These are phyloP conservation scores for Auricularia auricula-judae DNA, from an alignment of 768 basidiomycete genomes.

Conservation along the genomic window DNA sequence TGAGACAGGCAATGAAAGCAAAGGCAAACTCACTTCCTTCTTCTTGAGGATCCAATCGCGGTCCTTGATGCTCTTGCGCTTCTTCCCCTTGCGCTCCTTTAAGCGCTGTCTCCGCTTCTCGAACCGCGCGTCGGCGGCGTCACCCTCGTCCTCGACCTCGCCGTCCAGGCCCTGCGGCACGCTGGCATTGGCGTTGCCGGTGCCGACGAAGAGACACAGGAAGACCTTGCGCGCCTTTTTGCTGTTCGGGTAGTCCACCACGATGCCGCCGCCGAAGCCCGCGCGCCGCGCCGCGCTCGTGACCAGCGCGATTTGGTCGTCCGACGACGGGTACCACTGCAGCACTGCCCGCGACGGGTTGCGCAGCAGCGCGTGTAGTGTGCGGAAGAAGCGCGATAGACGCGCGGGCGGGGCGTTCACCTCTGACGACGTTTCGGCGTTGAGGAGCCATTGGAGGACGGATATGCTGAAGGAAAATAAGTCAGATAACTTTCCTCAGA, in stretches of 20 bases:
- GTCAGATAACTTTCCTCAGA: background rate
- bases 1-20: background rate
- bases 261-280: constrained; percentile 92
- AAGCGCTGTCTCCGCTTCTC: constrained; percentile 63
- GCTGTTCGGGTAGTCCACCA: constrained; percentile 96
- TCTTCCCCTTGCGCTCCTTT: constrained; percentile 43
- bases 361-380: constrained; percentile 73
- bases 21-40: constrained; percentile 60
- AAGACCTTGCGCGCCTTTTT: constrained; percentile 94
- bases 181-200: constrained; percentile 42
- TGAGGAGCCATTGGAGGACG: constrained; percentile 97
- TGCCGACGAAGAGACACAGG: constrained; percentile 83
- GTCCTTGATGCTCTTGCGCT: constrained; percentile 54
- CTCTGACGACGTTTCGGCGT: constrained; percentile 85
- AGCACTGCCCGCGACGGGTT: constrained; percentile 80
- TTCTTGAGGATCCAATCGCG: constrained; percentile 90
- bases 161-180: constrained; percentile 71
- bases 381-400: constrained; percentile 83
- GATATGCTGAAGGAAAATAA: constrained; percentile 55
- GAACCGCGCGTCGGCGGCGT: constrained; percentile 50
- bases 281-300: constrained; percentile 87
- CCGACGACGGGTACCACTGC: constrained; percentile 50
- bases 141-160: constrained; percentile 37
- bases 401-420: constrained; percentile 85
- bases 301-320: constrained; percentile 94